Conservation (phyloP, 2,329 filamentous ascomycete species). For the Gnomoniopsis sp. region DNA sequence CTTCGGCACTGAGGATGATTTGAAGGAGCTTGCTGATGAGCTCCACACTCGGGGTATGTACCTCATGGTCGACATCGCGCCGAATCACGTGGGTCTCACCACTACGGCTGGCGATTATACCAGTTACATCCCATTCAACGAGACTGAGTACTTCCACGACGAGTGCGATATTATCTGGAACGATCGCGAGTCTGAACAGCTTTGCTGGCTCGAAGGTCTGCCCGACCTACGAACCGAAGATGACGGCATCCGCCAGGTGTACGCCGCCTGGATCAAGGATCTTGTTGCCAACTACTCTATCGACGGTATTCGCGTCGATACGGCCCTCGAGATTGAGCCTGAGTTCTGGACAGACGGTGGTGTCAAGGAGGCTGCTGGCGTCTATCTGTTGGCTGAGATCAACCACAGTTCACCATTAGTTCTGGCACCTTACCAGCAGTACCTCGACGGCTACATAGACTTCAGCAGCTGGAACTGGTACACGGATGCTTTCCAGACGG, state of each 20-base stretch:
- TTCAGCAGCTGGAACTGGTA: slow-evolving; percentile 40
- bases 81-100: slow-evolving; percentile 46
- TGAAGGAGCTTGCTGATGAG: slow-evolving; percentile 44
- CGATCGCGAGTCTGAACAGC: slow-evolving; percentile 8
- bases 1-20: slow-evolving; percentile 49
- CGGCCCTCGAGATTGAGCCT: slow-evolving; percentile 44
- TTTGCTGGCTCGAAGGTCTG: slow-evolving; percentile 25
- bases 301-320: slow-evolving; percentile 46
- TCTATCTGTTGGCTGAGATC: slow-evolving; percentile 49
- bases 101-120: slow-evolving; percentile 17
- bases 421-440: slow-evolving; percentile 41
- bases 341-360: slow-evolving; percentile 46
- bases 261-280: slow-evolving; percentile 43
- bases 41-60: slow-evolving; percentile 56
- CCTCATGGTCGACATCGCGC: slow-evolving; percentile 58
- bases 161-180: slow-evolving; percentile 15
- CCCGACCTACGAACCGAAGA: slow-evolving; percentile 48
- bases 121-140: slow-evolving; percentile 25
- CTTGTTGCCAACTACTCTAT: slow-evolving; percentile 49
- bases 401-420: slow-evolving; percentile 42
- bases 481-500: slow-evolving; percentile 23
- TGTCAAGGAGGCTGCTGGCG: slow-evolving; percentile 40
- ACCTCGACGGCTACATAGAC: slow-evolving; percentile 46
- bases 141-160: slow-evolving; percentile 24
- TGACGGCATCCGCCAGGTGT: slow-evolving; percentile 37